A percentile compares a stretch with the other conserved stretches of the same genome.
phyloP scores from a whole-genome alignment of 305 asterid species.

The Fraxinus greggii region DNA sequence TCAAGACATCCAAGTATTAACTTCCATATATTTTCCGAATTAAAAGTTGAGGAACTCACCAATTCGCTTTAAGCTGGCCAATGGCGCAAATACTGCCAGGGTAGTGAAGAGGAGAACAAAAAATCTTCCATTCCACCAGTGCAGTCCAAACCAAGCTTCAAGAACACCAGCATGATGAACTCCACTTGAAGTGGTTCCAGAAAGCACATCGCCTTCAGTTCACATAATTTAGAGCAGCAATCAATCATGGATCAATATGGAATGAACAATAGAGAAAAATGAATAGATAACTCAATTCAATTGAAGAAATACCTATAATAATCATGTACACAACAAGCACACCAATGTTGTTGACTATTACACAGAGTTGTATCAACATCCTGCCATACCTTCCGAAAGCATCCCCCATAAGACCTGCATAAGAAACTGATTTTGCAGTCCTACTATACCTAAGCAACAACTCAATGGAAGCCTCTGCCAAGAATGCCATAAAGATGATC shows the following conservation, averaged over 20 bases:
- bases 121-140: constrained; percentile 90
- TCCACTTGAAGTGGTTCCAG: constrained; percentile 83
- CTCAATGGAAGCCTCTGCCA: constrained; percentile 89
- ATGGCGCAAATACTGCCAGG: constrained; percentile 75
- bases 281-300: constrained; percentile 7
- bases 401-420: constrained; percentile 90
- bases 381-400: constrained; percentile 84
- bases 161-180: constrained; percentile 90
- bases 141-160: constrained; percentile 90
- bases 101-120: constrained; percentile 76
- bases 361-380: constrained; percentile 77
- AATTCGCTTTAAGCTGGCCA: constrained; percentile 92
- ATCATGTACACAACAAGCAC: constrained; percentile 98
- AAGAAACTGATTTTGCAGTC: constrained; percentile 70
- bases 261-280: background rate
- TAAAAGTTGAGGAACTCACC: constrained; percentile 45
- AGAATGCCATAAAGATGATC: constrained; percentile 86
- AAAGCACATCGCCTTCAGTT: constrained; percentile 83
- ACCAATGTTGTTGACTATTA: constrained; percentile 80
- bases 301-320: constrained; percentile 65
- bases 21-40: background rate
- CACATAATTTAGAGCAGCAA: background rate
- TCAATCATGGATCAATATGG: background rate
- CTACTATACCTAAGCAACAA: constrained; percentile 77
- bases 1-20: background rate